phyloP scores from a whole-genome alignment of 2,329 filamentous ascomycete genomes.

The Colletotrichum sojae region DNA sequence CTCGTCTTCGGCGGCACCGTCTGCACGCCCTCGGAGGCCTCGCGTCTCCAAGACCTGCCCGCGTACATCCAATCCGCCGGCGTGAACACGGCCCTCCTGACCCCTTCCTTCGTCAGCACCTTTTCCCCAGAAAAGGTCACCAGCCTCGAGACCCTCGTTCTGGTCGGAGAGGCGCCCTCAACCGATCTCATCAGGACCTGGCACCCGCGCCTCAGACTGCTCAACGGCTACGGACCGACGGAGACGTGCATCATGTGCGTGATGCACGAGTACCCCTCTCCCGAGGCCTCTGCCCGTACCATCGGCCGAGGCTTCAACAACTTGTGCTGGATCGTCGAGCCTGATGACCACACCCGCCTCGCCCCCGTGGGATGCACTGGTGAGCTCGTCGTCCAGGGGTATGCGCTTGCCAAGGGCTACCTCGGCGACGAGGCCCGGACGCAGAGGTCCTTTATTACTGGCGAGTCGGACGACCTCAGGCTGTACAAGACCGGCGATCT shows the following conservation, averaged over 20 bases:
- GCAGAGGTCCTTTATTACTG: neutral
- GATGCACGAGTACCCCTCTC: neutral
- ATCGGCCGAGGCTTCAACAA: constrained; percentile 37
- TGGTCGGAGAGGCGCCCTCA: constrained; percentile 35
- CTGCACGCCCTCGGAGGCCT: constrained; percentile 24
- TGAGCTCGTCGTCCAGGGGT: constrained; percentile 42
- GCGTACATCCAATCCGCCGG: constrained; percentile 30
- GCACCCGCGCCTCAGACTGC: neutral
- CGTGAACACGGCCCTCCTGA: constrained; percentile 32
- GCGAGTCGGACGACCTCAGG: neutral
- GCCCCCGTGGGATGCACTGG: constrained; percentile 41
- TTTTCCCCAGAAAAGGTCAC: constrained; percentile 25
- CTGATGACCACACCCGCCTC: constrained; percentile 35
- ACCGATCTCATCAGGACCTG: neutral
- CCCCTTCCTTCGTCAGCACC: constrained; percentile 38
- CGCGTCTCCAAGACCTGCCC: constrained; percentile 42
- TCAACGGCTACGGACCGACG: constrained; percentile 29
- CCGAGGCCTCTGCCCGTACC: constrained; percentile 38
- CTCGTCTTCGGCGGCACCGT: constrained; percentile 55
- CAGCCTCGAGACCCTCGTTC: constrained; percentile 1
- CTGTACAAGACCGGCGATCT: constrained; percentile 45
- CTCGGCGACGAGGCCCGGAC: neutral
- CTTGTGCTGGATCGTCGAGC: constrained; percentile 43
- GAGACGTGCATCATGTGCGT: constrained; percentile 26
- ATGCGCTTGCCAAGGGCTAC: constrained; percentile 1